phyloP scores from a whole-genome alignment of 2,329 filamentous ascomycete species.

The Penicillium sp. region DNA sequence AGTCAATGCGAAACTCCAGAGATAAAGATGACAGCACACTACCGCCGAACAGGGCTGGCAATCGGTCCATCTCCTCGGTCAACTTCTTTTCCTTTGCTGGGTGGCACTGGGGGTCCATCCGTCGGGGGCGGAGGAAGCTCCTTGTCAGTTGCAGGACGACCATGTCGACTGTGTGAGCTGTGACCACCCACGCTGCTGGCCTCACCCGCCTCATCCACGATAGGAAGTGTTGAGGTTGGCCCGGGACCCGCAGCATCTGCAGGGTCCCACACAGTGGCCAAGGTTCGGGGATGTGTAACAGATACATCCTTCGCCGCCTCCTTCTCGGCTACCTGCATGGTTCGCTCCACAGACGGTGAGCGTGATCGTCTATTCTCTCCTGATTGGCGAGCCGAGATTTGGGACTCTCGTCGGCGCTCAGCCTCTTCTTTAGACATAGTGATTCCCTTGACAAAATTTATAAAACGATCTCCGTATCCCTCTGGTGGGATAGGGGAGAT shows the following conservation, averaged over 20 bases:
- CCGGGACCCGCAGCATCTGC: constrained; percentile 56
- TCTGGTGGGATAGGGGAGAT: constrained; percentile 91
- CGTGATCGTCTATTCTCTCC: constrained; percentile 29
- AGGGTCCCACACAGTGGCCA: constrained; percentile 59
- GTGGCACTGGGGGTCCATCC: constrained; percentile 12
- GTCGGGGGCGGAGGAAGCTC: constrained; percentile 30
- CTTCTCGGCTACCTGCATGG: constrained; percentile 62
- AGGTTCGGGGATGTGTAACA: constrained; percentile 61
- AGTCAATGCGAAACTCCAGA: neutral
- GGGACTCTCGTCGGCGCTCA: constrained; percentile 48
- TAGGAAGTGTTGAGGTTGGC: constrained; percentile 64
- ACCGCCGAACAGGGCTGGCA: constrained; percentile 5
- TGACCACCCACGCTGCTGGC: constrained; percentile 64
- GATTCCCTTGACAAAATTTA: constrained; percentile 85
- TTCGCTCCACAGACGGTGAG: constrained; percentile 50
- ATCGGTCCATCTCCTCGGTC: constrained; percentile 9
- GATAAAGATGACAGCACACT: neutral
- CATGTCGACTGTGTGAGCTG: constrained; percentile 51
- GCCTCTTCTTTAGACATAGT: constrained; percentile 89
- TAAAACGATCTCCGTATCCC: constrained; percentile 89
- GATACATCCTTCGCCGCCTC: constrained; percentile 61
- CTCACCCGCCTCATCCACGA: constrained; percentile 89
- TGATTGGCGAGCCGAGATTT: constrained; percentile 28
- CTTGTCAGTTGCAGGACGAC: constrained; percentile 29
- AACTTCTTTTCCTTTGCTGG: constrained; percentile 28